Evolutionary conservation across 345 rosid genomes (phyloP).

Genomic region (Salix exigua): DNA sequence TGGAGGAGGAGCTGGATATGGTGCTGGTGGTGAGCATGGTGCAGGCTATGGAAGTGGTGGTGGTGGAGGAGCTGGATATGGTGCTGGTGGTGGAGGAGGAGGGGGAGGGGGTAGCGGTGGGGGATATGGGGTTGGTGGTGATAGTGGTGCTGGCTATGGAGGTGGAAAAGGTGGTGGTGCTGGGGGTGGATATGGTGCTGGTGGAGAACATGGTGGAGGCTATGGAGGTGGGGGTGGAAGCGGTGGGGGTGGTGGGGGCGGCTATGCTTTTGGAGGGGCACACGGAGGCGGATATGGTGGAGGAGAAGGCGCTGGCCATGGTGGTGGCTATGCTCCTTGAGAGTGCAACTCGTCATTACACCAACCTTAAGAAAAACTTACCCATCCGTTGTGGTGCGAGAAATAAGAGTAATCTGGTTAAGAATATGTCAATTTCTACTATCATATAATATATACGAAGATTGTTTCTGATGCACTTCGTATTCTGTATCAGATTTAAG

Average conservation of each 20-base stretch:
- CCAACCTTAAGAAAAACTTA: neutral
- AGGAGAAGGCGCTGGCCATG: constrained; percentile 6
- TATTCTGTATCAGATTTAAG: too few relatives aligned
- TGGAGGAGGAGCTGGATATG: constrained; percentile 23
- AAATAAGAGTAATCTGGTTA: constrained; percentile 17
- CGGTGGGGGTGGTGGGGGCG: constrained; percentile 36
- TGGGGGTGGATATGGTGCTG: constrained; percentile 27
- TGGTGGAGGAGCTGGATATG: constrained; percentile 30
- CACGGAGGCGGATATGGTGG: constrained; percentile 17
- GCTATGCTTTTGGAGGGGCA: constrained; percentile 23
- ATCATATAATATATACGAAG: too few relatives aligned
- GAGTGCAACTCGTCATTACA: neutral
- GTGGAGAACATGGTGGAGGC: constrained; percentile 33
- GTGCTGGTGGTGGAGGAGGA: constrained; percentile 12
- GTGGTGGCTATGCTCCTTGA: constrained; percentile 37
- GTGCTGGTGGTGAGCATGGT: constrained; percentile 27
- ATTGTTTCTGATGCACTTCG: too few relatives aligned
- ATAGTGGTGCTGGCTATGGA: constrained; percentile 20
- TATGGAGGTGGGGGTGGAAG: constrained; percentile 33
- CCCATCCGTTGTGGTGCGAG: neutral
- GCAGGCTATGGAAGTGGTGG: constrained; percentile 21
- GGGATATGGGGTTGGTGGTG: constrained; percentile 26
- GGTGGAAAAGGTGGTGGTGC: constrained; percentile 22
- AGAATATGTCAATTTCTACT: neutral
- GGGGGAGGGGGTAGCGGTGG: neutral